Evolutionary conservation across 371 early-diverging fungal genomes (phyloP).

Genomic region (Mucor velutinosus): DNA sequence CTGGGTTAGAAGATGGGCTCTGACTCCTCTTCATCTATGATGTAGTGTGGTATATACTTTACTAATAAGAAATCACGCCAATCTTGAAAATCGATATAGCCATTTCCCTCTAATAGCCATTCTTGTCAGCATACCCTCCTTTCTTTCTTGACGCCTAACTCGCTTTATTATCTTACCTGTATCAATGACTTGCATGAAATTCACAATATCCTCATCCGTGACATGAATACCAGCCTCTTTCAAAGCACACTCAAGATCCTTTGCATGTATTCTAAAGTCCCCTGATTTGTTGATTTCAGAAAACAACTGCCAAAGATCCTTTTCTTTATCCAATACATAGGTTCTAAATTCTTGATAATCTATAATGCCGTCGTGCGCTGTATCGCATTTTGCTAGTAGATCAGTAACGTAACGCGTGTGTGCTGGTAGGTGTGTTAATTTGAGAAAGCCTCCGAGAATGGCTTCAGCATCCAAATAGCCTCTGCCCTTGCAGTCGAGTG

Average conservation of each 20-base stretch:
- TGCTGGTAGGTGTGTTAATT: constrained; percentile 52
- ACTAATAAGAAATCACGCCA: constrained; percentile 81
- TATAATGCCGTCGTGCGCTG: constrained; percentile 64
- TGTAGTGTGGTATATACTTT: constrained; percentile 18
- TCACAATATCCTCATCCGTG: constrained; percentile 62
- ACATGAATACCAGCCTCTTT: constrained; percentile 66
- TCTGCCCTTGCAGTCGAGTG: constrained; percentile 41
- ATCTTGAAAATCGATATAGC: constrained; percentile 73
- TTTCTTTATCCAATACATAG: constrained; percentile 72
- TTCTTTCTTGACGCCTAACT: not conserved
- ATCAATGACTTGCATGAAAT: constrained; percentile 71
- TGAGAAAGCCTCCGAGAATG: constrained; percentile 51
- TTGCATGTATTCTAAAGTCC: constrained; percentile 62
- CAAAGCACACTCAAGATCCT: constrained; percentile 58
- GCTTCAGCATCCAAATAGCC: constrained; percentile 53
- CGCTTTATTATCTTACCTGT: constrained; percentile 36
- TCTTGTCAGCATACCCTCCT: not conserved
- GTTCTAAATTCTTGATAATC: constrained; percentile 72
- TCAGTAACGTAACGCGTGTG: constrained; percentile 54
- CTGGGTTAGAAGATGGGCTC: not conserved
- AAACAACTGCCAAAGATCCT: constrained; percentile 70
- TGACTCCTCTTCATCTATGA: not conserved
- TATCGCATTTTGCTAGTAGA: constrained; percentile 59
- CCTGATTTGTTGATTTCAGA: constrained; percentile 65
- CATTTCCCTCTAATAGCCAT: constrained; percentile 53